These are phyloP conservation scores for Triangularia verruculosa DNA, from an alignment of 2,329 filamentous ascomycete genomes.

Conservation along the genomic window DNA sequence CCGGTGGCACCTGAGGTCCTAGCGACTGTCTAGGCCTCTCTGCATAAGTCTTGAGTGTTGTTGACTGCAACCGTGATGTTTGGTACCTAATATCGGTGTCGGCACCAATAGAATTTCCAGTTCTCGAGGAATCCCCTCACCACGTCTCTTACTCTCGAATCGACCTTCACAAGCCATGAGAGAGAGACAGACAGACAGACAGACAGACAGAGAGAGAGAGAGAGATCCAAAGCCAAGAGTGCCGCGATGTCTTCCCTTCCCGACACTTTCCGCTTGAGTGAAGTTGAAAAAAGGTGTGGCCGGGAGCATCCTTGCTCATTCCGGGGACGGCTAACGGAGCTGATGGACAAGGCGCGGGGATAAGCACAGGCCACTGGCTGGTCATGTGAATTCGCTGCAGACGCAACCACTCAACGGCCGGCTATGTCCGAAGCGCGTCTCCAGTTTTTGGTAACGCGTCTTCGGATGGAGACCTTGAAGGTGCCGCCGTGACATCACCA, in stretches of 20 bases:
- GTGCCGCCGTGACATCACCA: constrained; percentile 20
- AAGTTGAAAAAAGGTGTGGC: not conserved
- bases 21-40: not conserved
- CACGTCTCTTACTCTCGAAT: not conserved
- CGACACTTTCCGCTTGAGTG: not conserved
- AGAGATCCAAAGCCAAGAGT: not conserved
- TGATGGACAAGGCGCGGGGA: constrained; percentile 1
- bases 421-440: constrained; percentile 18
- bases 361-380: not conserved
- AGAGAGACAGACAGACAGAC: too few species aligned
- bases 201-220: too few species aligned
- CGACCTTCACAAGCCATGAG: too few species aligned
- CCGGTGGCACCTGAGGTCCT: not conserved
- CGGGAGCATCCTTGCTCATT: not conserved
- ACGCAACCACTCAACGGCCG: not conserved
- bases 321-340: not conserved
- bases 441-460: constrained; percentile 10
- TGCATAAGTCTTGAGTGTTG: not conserved
- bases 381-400: constrained; percentile 4
- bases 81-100: not conserved
- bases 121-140: not conserved
- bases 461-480: constrained; percentile 1
- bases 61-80: not conserved
- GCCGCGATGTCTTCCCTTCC: not conserved
- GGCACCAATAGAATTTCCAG: not conserved